phyloP scores from a whole-genome alignment of 257 asterid genomes.

The Prunella vulgaris region DNA sequence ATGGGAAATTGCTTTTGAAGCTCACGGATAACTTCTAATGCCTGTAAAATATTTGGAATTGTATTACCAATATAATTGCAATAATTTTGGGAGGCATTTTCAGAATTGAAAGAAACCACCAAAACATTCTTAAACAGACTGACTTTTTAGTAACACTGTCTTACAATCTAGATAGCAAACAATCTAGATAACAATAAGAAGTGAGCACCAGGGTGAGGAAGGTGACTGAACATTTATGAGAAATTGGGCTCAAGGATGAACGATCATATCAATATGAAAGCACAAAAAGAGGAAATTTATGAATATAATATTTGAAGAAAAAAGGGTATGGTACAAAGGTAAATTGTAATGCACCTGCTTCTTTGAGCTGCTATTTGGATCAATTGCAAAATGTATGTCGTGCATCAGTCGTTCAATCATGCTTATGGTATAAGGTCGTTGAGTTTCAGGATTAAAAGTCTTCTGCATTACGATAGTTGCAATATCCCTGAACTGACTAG shows the following conservation, averaged over 20 bases:
- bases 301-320: background rate
- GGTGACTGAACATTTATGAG: background rate
- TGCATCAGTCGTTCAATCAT: slow-evolving; percentile 97
- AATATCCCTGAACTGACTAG: slow-evolving; percentile 89
- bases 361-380: slow-evolving; percentile 89
- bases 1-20: slow-evolving; percentile 89
- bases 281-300: background rate
- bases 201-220: background rate
- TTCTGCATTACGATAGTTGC: slow-evolving; percentile 94
- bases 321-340: background rate
- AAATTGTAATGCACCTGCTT: slow-evolving; percentile 55
- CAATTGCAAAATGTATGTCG: slow-evolving; percentile 90
- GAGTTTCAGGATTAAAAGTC: slow-evolving; percentile 87
- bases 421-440: slow-evolving; percentile 87
- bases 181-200: background rate
- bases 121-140: background rate
- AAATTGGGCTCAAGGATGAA: background rate
- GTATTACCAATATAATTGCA: slow-evolving; percentile 4
- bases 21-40: slow-evolving; percentile 86
- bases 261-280: background rate
- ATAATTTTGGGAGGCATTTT: background rate
- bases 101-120: background rate
- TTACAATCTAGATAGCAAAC: background rate
- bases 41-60: slow-evolving; percentile 40
- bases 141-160: background rate